Base-by-base conservation (phyloP, 1,284 basidiomycete genomes). In the Microbotryomycetes sp. region DNA sequence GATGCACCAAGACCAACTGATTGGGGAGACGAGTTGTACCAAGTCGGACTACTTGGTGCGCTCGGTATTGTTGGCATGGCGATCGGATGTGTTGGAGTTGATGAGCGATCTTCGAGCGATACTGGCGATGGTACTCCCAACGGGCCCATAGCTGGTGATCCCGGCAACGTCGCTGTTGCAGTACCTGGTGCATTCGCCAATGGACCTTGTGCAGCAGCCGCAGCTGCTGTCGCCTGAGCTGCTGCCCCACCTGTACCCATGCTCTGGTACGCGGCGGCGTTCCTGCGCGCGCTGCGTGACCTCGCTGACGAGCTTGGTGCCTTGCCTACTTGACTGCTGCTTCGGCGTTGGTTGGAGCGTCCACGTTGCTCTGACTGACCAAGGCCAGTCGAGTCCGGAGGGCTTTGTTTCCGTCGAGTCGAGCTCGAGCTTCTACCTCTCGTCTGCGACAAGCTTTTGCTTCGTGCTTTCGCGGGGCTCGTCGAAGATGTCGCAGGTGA, bases 251-350 rank as follows among this genome's bases (percentile, higher is more conserved):
- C 36, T 42, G 36, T 42, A 19, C 36, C 36, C 36, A 42, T 42
- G 28, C 59, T 58, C 36, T 59, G 62, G 45, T 63, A 56, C 31
- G 54, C 62, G 3, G 62, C 65, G 6, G 54, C 58, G 6, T 32
- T 62, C 42, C 66, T 36, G 7, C 66, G 50, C 15, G 67, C 67
- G 14, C 51, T 56, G 1, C 67, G 56, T 3, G 52, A 56, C 4
- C 67, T 54, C 12, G 54, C 52, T 23, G 61, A 54, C 54, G 65
- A 63, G 3, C 61, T 32, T 16, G 67, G 64, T 23, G 67, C 62
- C 19, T 66, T 68, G 42, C 67, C 67, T 14, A 64, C 64, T 22
- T 22, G 28, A 15, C 49, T 50, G 22, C 49, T 50, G 22, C 49
- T 22, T 9, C 22, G 28, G 9, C 49, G 49, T 22, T 28, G 49